Evolutionary conservation across 140 eudicot species (phyloP), one percentile per base, ranked within the genome.

Genomic region (Erigeron philadelphicus): DNA sequence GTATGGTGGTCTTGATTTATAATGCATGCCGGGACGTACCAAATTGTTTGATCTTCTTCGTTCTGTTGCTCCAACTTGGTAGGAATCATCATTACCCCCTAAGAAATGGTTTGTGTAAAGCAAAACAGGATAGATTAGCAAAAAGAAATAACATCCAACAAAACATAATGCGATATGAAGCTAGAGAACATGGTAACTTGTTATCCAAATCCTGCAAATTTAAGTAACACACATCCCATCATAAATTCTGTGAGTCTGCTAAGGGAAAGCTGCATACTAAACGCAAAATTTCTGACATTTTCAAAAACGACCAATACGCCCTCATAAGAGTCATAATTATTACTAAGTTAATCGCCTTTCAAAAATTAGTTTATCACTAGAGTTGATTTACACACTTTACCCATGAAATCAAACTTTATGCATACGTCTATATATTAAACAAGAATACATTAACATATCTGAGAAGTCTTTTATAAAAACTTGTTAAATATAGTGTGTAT

Each of bases 21-120:
- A 71, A 61, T 79, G 84, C 76, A 60, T 73, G 70, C 72, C 88
- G 21, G 82, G 78, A 72, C 80, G 79, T 16, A 79, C 49, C 25
- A 57, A 67, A 52, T 75, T 83, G 66, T 41, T 73, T 58, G 87
- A 73, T 69, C 76, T 78, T 74, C 75, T 73, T 10, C 81, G 95
- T 9, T 82, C 86, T 50, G 76, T 72, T 77, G 84, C 70, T 55
- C 81, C 95, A 70, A 74, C 54, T 68, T 77, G 70, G 66, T 71
- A 66, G 19, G 81, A 73, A 72, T 80, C 84, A 72, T 46, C 72
- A 57, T 52, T 74, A 44, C 74, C 87, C 66, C 79, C 75, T 59
- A 75, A 57, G 48, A 61, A 31, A 67, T 49, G 31, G 10, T 52
- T 31, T 31, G 49, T 18, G 67, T 18, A 72, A 67, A 67, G 38